phyloP scores from a whole-genome alignment of 2,329 filamentous ascomycete genomes.

The Coniochaeta hoffmannii region DNA sequence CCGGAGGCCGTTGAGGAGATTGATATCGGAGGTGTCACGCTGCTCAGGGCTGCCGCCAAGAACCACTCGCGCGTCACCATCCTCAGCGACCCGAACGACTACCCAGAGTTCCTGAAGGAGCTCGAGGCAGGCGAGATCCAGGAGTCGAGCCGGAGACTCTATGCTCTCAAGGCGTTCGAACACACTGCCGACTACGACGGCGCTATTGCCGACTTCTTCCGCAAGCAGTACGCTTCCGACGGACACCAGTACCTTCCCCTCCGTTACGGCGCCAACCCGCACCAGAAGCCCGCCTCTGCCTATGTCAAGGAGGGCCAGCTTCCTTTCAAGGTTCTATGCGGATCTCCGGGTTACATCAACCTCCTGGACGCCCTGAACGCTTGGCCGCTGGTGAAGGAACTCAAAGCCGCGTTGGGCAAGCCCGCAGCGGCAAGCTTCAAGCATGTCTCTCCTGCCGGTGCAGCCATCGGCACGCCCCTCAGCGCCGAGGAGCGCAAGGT shows the following conservation, averaged over 20 bases:
- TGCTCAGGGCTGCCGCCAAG: conserved; percentile 94
- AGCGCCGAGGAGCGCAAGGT: conserved; percentile 87
- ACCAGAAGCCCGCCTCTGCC: conserved; percentile 93
- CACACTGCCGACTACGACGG: conserved; percentile 96
- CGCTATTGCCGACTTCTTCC: conserved; percentile 94
- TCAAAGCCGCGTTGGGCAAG: conserved; percentile 78
- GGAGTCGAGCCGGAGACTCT: conserved; percentile 76
- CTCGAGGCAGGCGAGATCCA: conserved; percentile 81
- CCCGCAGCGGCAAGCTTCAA: conserved; percentile 97
- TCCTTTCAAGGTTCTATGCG: conserved; percentile 90
- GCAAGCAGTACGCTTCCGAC: conserved; percentile 86
- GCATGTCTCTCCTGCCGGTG: conserved; percentile 95
- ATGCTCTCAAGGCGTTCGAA: conserved; percentile 96
- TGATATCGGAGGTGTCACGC: conserved; percentile 94
- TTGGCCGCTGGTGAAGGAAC: conserved; percentile 94
- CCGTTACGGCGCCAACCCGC: conserved; percentile 93
- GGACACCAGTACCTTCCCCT: conserved; percentile 78
- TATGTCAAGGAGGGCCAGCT: conserved; percentile 66
- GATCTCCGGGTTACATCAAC: conserved; percentile 94
- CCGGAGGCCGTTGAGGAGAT: conserved; percentile 97
- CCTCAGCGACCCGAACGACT: conserved; percentile 88
- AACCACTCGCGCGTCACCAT: conserved; percentile 96
- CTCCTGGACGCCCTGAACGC: conserved; percentile 92
- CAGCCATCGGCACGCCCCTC: conserved; percentile 85
- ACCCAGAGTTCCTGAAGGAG: conserved; percentile 88